Percentiles rank a stretch among this genome's conserved stretches.
phyloP scores from a whole-genome alignment of 2,329 filamentous ascomycete species.

The Aspergillus tanneri region DNA sequence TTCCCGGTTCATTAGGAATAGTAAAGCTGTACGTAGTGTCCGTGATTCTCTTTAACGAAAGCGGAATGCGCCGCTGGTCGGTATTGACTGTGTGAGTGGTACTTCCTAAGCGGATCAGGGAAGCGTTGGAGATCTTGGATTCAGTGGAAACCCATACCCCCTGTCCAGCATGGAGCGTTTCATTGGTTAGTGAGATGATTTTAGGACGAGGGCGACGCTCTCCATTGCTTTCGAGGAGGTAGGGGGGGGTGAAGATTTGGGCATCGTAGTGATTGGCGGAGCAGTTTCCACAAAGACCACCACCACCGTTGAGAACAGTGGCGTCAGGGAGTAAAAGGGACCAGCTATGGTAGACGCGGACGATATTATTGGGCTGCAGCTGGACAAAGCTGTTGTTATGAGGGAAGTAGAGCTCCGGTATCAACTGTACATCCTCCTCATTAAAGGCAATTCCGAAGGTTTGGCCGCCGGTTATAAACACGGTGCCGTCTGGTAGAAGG shows the following conservation, averaged over 20 bases:
- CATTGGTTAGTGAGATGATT: conserved; percentile 30
- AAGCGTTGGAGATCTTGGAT: neutral
- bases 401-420: conserved; percentile 51
- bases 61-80: conserved; percentile 56
- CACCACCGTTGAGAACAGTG: conserved; percentile 54
- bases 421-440: conserved; percentile 44
- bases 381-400: conserved; percentile 41
- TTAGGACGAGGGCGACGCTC: conserved; percentile 40
- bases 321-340: conserved; percentile 51
- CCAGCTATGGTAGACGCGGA: conserved; percentile 49
- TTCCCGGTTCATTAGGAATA: conserved; percentile 47
- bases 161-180: too few species aligned
- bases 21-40: conserved; percentile 24
- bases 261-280: conserved; percentile 53
- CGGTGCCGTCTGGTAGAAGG: conserved; percentile 50
- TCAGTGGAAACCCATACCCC: conserved; percentile 12
- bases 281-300: conserved; percentile 52
- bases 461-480: conserved; percentile 52
- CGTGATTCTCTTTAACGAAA: conserved; percentile 35
- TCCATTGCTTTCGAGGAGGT: conserved; percentile 47
- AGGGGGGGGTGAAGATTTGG: conserved; percentile 56
- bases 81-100: conserved; percentile 54
- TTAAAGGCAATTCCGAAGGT: conserved; percentile 45
- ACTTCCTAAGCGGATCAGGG: conserved; percentile 4
- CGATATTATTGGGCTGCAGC: conserved; percentile 3